Conservation (phyloP, 2,329 filamentous ascomycete species). For the Talaromyces sp. region DNA sequence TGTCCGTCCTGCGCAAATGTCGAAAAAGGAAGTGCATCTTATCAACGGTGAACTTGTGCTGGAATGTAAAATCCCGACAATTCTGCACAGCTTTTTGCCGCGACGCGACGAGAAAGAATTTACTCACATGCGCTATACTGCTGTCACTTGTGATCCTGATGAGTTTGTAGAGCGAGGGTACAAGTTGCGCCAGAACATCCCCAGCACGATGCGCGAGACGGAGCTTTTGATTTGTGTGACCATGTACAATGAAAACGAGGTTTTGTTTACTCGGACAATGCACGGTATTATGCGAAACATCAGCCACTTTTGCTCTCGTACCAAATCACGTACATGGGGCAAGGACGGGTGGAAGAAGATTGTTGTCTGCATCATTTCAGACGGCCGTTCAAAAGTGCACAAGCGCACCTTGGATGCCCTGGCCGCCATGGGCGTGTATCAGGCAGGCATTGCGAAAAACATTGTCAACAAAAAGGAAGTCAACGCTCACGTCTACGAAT, state of each 20-base stretch:
- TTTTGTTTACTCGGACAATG: constrained; percentile 95
- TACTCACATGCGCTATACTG: constrained; percentile 97
- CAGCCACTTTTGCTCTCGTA: constrained; percentile 87
- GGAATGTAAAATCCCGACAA: constrained; percentile 98
- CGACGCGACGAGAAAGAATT: constrained; percentile 91
- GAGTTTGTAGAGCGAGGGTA: constrained; percentile 87
- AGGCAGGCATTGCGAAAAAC: constrained; percentile 98
- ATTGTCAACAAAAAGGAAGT: constrained; percentile 94
- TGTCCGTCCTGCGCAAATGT: constrained; percentile 79
- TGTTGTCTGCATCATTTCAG: constrained; percentile 92
- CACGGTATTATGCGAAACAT: constrained; percentile 99
- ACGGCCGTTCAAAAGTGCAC: constrained; percentile 90
- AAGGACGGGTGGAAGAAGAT: constrained; percentile 99
- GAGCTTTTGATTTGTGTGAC: constrained; percentile 96
- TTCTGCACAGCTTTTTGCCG: constrained; percentile 93
- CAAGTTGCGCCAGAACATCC: constrained; percentile 87
- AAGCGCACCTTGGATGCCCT: constrained; percentile 88
- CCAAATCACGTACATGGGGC: constrained; percentile 91
- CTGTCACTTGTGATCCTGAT: constrained; percentile 95
- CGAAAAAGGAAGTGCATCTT: constrained; percentile 87
- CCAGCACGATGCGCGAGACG: constrained; percentile 76
- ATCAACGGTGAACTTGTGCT: constrained; percentile 97
- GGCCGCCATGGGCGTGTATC: constrained; percentile 95
- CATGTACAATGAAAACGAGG: constrained; percentile 99
- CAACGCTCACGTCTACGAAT: constrained; percentile 96